Base-by-base conservation (phyloP, 2,329 filamentous ascomycete species). In the Cladosporium sp. region DNA sequence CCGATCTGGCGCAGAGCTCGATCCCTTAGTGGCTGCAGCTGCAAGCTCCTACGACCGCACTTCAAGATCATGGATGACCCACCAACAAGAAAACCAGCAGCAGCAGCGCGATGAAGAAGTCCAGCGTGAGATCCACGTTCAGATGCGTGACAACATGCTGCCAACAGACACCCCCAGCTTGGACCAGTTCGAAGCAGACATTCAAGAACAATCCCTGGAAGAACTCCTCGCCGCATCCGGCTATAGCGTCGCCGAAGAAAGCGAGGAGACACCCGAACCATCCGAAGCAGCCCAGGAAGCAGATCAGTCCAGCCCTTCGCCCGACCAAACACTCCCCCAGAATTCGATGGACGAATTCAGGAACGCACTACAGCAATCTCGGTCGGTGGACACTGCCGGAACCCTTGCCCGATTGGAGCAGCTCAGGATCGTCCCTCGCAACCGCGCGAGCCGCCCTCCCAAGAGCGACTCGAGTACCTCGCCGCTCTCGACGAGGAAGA, bases 401-500 rank as follows among this genome's bases (percentile, higher is more conserved):
- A 9, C 30, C 11, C 30, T 32, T 11, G 30, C 30, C 30, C 30
- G 9, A 36, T n/a, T n/a, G 15, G 22, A 27, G 22, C 22, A 27
- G 9, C 9, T 27, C 22, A 27, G 9, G 44, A 22, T 29, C 44
- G 24, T 18, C 19, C 4, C 17, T 36, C 24, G 18, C 15, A 36
- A 32, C 13, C 17, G 30, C 12, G 8, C 30, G n/a, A 32, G 7
- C 37, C 37, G 13, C 56, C 54, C 0, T 51, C 70, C 51, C 53
- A 67, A 56, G 29, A 59, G 51, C 41, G 70, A 62, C 68, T 82
- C 3, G 69, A 70, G 15, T 71, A 73, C 11, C 74, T 74, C 64
- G 66, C 68, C 7, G 62, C 63, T 22, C 72, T 91, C 7, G 82
- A 86, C 58, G 65, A 77, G 13, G 79, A 85, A 1, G 88, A 93